Evolutionary conservation across 352 stramenopile species (phyloP).

Genomic region (Halophytophthora polymorphica): DNA sequence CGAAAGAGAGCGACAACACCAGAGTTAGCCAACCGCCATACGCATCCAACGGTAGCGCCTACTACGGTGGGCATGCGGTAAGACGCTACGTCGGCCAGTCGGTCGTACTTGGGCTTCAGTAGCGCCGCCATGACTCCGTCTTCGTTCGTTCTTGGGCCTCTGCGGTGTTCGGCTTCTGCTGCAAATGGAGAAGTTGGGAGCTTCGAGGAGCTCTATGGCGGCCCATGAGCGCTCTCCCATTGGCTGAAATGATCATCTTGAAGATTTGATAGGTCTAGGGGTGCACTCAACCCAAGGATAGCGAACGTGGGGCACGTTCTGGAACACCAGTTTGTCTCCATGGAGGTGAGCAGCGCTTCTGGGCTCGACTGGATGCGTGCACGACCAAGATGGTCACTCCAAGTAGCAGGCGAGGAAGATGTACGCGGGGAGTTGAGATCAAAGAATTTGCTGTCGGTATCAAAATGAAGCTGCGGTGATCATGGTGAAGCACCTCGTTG

Average conservation of each 20-base stretch:
- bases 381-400: background rate
- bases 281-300: background rate
- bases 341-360: too few relatives aligned
- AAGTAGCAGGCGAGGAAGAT: background rate
- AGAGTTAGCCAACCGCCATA: background rate
- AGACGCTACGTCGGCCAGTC: too few relatives aligned
- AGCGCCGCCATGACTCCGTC: conserved; percentile 15
- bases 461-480: conserved; percentile 9
- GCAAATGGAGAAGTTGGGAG: too few relatives aligned
- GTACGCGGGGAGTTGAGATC: too few relatives aligned
- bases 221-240: conserved; percentile 10
- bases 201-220: too few relatives aligned
- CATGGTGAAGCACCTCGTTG: background rate
- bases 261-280: conserved; percentile 5
- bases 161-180: background rate
- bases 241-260: conserved; percentile 9
- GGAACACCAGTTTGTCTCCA: too few relatives aligned
- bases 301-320: conserved; percentile 1
- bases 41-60: background rate
- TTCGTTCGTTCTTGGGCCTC: background rate
- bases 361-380: background rate
- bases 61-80: too few relatives aligned
- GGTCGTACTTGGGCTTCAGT: conserved; percentile 25
- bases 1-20: background rate
- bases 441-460: conserved; percentile 7